phyloP scores from a whole-genome alignment of 129 eudicot genomes.

The Logfia minima region DNA sequence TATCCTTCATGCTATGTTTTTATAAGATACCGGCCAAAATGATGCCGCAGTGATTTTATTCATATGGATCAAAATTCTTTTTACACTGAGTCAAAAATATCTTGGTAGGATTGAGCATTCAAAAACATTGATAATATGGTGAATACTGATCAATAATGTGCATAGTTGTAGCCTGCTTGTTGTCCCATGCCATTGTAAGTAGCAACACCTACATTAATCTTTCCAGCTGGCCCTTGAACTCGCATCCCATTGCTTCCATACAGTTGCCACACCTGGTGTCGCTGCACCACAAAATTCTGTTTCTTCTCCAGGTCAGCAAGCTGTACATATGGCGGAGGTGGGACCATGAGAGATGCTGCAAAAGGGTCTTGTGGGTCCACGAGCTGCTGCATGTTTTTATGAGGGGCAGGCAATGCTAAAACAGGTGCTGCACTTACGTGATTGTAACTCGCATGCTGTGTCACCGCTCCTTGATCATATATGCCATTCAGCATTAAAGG shows the following conservation, averaged over 20 bases:
- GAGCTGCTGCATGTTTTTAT: constrained; percentile 38
- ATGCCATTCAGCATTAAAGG: constrained; percentile 57
- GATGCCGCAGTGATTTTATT: constrained; percentile 3
- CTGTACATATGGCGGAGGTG: constrained; percentile 77
- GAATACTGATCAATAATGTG: constrained; percentile 42
- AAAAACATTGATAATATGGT: constrained; percentile 6
- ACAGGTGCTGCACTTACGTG: constrained; percentile 35
- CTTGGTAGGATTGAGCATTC: constrained; percentile 20
- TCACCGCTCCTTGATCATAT: constrained; percentile 58
- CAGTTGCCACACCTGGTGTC: constrained; percentile 7
- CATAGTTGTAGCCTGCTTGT: constrained; percentile 46
- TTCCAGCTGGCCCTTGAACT: constrained; percentile 41
- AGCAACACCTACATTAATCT: constrained; percentile 30
- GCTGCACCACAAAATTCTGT: constrained; percentile 57
- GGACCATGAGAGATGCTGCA: constrained; percentile 65
- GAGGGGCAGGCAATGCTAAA: constrained; percentile 67
- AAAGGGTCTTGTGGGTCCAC: constrained; percentile 66
- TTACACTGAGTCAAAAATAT: constrained; percentile 5
- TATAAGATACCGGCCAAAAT: constrained; percentile 26
- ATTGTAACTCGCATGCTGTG: constrained; percentile 7
- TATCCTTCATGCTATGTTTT: neutral
- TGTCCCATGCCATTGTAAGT: constrained; percentile 2
- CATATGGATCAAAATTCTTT: too few species aligned
- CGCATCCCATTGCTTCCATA: constrained; percentile 34
- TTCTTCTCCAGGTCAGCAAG: constrained; percentile 81